Conservation (phyloP, 208 protist species). For the Trypanosoma lewisi region DNA sequence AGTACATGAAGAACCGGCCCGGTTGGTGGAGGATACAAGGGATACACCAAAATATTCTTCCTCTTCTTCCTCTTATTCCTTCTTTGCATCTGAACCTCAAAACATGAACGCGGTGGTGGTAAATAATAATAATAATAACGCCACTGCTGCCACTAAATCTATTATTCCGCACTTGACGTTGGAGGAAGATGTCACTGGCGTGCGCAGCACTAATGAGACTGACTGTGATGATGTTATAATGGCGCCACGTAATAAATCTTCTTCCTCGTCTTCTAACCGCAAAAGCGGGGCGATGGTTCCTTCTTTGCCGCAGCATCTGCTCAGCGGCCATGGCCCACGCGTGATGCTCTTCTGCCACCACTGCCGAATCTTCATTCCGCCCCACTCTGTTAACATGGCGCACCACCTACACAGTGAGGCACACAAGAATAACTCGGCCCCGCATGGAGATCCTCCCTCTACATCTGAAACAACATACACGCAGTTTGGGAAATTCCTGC, state of each 20-base stretch:
- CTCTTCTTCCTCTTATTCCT: not conserved
- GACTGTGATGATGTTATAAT: not conserved
- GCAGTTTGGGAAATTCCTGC: constrained; percentile 26
- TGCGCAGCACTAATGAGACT: not conserved
- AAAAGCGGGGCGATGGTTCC: constrained; percentile 4
- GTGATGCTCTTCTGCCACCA: constrained; percentile 25
- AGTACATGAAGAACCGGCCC: not conserved
- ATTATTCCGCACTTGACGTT: not conserved
- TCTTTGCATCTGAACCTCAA: not conserved
- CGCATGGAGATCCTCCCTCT: not conserved
- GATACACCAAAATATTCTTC: too few relatives aligned
- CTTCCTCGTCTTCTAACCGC: not conserved
- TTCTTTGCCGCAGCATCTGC: constrained; percentile 19
- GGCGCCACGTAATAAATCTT: not conserved
- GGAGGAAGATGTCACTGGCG: not conserved
- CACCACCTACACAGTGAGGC: constrained; percentile 24
- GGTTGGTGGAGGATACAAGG: too few relatives aligned
- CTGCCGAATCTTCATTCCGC: constrained; percentile 25
- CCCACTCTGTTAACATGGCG: constrained; percentile 23
- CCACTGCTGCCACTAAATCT: not conserved
- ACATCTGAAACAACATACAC: constrained; percentile 9
- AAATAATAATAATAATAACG: too few relatives aligned
- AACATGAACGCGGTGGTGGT: not conserved
- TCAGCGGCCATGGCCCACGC: constrained; percentile 14
- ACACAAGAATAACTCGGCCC: constrained; percentile 3